Conservation (phyloP, 2,329 filamentous ascomycete species). For the Hypoxylon sp. region DNA sequence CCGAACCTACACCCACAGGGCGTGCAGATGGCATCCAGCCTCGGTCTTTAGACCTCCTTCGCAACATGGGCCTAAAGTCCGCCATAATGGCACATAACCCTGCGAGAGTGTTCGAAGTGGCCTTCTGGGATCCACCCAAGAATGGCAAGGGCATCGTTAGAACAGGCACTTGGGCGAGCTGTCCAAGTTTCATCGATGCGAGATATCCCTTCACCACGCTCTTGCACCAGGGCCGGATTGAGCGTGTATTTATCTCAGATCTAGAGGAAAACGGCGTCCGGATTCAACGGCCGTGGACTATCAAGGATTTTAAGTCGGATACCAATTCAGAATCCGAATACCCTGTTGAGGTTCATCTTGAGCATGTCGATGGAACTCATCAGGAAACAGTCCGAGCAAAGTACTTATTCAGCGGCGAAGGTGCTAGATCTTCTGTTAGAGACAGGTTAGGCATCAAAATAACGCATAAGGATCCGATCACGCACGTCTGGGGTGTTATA, state of each 20-base stretch:
- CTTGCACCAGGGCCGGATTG: slow-evolving; percentile 78
- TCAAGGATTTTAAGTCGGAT: slow-evolving; percentile 71
- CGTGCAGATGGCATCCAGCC: slow-evolving; percentile 94
- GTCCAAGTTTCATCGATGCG: slow-evolving; percentile 84
- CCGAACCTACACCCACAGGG: slow-evolving; percentile 86
- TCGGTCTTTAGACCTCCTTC: slow-evolving; percentile 85
- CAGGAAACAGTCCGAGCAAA: slow-evolving; percentile 77
- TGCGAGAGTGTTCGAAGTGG: slow-evolving; percentile 84
- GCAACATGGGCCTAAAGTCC: slow-evolving; percentile 90
- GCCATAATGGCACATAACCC: slow-evolving; percentile 89
- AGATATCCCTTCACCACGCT: slow-evolving; percentile 79
- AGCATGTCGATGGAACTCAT: slow-evolving; percentile 79
- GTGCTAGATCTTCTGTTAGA: slow-evolving; percentile 75
- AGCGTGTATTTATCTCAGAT: slow-evolving; percentile 77
- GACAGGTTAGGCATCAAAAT: slow-evolving; percentile 77
- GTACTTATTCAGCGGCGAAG: slow-evolving; percentile 79
- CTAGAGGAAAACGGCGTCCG: slow-evolving; percentile 71
- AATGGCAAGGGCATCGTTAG: slow-evolving; percentile 71
- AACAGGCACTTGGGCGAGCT: slow-evolving; percentile 85
- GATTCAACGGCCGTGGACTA: slow-evolving; percentile 75
- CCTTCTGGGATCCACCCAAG: slow-evolving; percentile 76
- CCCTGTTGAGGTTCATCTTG: slow-evolving; percentile 82
- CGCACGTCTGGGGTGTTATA: slow-evolving; percentile 82
- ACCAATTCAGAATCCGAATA: slow-evolving; percentile 71
- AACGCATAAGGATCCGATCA: slow-evolving; percentile 76